phyloP scores from a whole-genome alignment of 2,329 filamentous ascomycete genomes.

The Trichoderma atroviride region DNA sequence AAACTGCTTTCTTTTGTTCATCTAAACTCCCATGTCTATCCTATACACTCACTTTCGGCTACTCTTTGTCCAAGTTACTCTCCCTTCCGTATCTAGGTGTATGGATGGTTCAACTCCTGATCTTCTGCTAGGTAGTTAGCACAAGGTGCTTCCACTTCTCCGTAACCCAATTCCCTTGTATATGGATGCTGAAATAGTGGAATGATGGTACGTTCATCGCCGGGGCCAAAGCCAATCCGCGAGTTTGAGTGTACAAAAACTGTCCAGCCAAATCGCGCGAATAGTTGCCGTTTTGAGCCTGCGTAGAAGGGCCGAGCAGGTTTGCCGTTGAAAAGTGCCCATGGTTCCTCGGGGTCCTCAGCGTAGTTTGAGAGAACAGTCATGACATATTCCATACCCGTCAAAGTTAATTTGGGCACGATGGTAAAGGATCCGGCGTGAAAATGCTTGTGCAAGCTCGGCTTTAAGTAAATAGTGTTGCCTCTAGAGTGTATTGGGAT shows the following conservation, averaged over 20 bases:
- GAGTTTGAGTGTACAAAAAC: neutral
- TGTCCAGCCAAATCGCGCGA: neutral
- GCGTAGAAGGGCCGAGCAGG: no score
- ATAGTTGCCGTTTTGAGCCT: neutral
- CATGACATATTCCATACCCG: neutral
- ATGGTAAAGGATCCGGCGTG: neutral
- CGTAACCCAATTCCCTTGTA: accelerated
- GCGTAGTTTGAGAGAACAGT: neutral
- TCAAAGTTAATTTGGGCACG: neutral
- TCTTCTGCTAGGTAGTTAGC: no score
- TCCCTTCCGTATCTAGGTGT: neutral
- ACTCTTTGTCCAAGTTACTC: neutral
- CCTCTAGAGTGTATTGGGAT: neutral
- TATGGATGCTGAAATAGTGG: neutral
- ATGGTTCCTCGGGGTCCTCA: no score
- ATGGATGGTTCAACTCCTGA: no score
- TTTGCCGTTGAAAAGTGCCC: no score
- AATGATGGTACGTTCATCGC: neutral
- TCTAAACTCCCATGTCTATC: neutral
- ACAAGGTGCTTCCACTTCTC: no score
- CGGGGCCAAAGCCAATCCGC: no score
- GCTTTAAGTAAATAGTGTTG: neutral
- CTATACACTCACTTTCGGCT: neutral
- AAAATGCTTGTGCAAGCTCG: neutral
- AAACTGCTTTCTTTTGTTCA: neutral